Evolutionary conservation across 495 filamentous ascomycete species (phyloP).

Genomic region (Penicillium coffeae): DNA sequence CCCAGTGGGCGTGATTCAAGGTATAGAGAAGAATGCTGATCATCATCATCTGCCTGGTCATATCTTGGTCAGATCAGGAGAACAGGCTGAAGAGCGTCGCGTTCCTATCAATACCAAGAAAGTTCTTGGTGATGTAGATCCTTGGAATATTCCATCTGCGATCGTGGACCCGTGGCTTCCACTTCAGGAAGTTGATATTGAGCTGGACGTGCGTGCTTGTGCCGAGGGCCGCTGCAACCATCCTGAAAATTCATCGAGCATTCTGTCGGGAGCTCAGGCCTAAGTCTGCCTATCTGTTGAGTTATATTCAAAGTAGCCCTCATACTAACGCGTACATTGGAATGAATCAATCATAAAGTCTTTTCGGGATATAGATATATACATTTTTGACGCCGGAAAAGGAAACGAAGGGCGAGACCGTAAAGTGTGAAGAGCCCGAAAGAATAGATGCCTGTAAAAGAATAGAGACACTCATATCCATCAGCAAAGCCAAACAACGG

Average conservation of each 20-base stretch:
- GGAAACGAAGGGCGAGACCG: background rate
- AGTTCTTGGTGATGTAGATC: slow-evolving; percentile 16
- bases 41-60: slow-evolving; percentile 7
- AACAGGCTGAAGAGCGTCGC: background rate
- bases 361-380: slow-evolving; percentile 22
- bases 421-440: background rate
- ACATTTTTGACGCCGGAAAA: slow-evolving; percentile 7
- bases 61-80: background rate
- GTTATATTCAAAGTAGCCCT: background rate
- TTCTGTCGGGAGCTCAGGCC: background rate
- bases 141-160: slow-evolving; percentile 9
- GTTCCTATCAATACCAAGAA: slow-evolving; percentile 14
- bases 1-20: slow-evolving; percentile 22
- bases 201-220: slow-evolving; percentile 23
- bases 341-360: slow-evolving; percentile 12
- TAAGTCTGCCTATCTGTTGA: no score
- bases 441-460: background rate
- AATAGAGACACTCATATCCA: no score
- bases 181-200: slow-evolving; percentile 25
- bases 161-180: slow-evolving; percentile 26
- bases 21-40: slow-evolving; percentile 1
- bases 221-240: slow-evolving; percentile 23
- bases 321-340: background rate
- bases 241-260: background rate
- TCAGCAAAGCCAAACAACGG: no score